Conservation (phyloP, 2,329 filamentous ascomycete species). For the Ophiosphaerella korrae region DNA sequence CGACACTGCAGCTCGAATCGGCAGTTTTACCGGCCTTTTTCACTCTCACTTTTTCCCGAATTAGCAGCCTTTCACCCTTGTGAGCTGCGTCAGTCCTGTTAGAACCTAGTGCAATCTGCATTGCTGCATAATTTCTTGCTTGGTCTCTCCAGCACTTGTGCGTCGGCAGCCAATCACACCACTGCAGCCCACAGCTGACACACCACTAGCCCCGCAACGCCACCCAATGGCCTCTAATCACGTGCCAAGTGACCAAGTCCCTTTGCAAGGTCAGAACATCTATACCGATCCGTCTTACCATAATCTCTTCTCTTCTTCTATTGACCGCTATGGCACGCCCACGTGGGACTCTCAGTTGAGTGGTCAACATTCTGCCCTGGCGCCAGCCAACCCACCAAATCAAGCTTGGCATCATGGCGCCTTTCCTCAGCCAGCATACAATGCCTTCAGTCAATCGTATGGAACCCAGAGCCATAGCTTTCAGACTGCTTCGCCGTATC, state of each 20-base stretch:
- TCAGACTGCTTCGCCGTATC: constrained; percentile 39
- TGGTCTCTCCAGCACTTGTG: constrained; percentile 29
- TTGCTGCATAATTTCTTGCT: constrained; percentile 35
- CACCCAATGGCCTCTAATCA: constrained; percentile 44
- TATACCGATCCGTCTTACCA: constrained; percentile 40
- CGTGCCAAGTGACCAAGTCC: constrained; percentile 43
- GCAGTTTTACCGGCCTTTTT: constrained; percentile 43
- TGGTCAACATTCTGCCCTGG: constrained; percentile 28
- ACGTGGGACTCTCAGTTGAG: constrained; percentile 39
- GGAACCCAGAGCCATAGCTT: constrained; percentile 24
- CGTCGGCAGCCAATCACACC: constrained; percentile 36
- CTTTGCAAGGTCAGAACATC: constrained; percentile 39
- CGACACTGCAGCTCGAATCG: constrained; percentile 35
- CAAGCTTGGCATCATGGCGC: constrained; percentile 37
- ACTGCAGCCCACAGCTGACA: constrained; percentile 16
- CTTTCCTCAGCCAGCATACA: constrained; percentile 35
- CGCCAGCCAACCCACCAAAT: constrained; percentile 15
- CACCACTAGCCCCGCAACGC: constrained; percentile 8
- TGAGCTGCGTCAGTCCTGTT: constrained; percentile 38
- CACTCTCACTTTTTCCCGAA: constrained; percentile 25
- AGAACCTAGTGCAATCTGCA: constrained; percentile 40
- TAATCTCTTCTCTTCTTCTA: constrained; percentile 32
- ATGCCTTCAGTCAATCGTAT: constrained; percentile 29
- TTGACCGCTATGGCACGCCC: constrained; percentile 37
- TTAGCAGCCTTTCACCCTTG: constrained; percentile 32